Conservation (phyloP, 2,329 filamentous ascomycete genomes). For the Alternaria ventricosa region DNA sequence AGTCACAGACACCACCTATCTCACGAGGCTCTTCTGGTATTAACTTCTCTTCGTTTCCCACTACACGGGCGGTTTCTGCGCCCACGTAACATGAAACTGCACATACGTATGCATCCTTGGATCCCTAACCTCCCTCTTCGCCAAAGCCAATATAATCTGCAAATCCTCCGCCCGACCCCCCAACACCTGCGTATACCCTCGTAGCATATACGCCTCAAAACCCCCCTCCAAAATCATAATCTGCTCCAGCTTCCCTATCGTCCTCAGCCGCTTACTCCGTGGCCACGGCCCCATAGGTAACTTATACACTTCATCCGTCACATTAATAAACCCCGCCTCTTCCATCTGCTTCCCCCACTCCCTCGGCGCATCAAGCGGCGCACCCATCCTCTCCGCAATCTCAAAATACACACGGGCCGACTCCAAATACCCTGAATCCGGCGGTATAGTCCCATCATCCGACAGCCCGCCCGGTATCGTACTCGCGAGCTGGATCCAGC, state of each 20-base stretch:
- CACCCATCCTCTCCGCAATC: constrained; percentile 33
- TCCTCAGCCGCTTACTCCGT: constrained; percentile 31
- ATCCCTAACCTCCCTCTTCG: constrained; percentile 28
- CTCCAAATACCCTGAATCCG: constrained; percentile 27
- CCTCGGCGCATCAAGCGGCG: constrained; percentile 41
- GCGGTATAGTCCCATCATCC: constrained; percentile 29
- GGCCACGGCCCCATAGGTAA: constrained; percentile 38
- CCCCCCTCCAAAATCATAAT: constrained; percentile 33
- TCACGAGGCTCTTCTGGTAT: background rate
- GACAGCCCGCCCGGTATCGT: constrained; percentile 25
- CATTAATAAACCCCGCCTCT: constrained; percentile 53
- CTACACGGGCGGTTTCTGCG: constrained; percentile 17
- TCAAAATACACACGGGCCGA: constrained; percentile 27
- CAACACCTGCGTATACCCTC: constrained; percentile 29
- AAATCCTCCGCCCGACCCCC: constrained; percentile 22
- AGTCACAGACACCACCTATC: no score
- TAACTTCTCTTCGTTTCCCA: background rate
- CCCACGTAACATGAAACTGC: constrained; percentile 31
- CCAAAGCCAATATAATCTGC: constrained; percentile 24
- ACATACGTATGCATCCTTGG: constrained; percentile 32
- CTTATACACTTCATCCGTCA: constrained; percentile 43
- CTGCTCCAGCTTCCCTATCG: constrained; percentile 26
- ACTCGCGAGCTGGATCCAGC: constrained; percentile 40
- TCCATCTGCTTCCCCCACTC: constrained; percentile 43
- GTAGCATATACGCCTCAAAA: constrained; percentile 32